phyloP scores from a whole-genome alignment of 2,329 filamentous ascomycete species.

The Pyricularia pennisetigena region DNA sequence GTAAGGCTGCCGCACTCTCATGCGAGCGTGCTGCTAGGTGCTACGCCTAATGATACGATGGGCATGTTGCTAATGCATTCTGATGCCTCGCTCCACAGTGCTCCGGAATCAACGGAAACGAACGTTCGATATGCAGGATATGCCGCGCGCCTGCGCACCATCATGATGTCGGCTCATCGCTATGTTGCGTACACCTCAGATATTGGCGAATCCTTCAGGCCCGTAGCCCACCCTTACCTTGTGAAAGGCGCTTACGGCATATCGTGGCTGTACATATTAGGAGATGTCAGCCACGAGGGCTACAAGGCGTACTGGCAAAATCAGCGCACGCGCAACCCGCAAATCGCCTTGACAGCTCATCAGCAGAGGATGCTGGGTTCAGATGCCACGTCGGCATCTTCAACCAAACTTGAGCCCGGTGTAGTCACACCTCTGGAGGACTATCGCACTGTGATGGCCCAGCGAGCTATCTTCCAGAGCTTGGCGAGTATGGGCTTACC shows the following conservation, averaged over 20 bases:
- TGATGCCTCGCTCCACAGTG: slow-evolving; percentile 31
- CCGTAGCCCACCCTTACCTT: slow-evolving; percentile 76
- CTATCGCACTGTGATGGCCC: slow-evolving; percentile 81
- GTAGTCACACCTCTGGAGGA: slow-evolving; percentile 68
- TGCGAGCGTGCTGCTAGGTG: neutral
- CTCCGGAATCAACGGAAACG: slow-evolving; percentile 72
- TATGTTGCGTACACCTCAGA: slow-evolving; percentile 97
- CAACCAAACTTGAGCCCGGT: slow-evolving; percentile 22
- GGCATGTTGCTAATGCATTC: neutral
- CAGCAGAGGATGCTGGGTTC: slow-evolving; percentile 37
- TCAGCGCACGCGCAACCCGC: slow-evolving; percentile 62
- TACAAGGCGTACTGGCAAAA: slow-evolving; percentile 93
- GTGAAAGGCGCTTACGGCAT: slow-evolving; percentile 80
- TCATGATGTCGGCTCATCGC: slow-evolving; percentile 81
- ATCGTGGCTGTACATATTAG: slow-evolving; percentile 85
- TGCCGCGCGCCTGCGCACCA: slow-evolving; percentile 72
- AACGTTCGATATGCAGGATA: slow-evolving; percentile 89
- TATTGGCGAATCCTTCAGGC: slow-evolving; percentile 92
- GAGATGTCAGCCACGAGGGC: slow-evolving; percentile 86
- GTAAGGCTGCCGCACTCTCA: slow-evolving; percentile 37
- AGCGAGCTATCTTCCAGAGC: slow-evolving; percentile 83
- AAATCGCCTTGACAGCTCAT: slow-evolving; percentile 41
- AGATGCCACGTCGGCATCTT: slow-evolving; percentile 14
- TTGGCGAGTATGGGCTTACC: slow-evolving; percentile 90
- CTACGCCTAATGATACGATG: neutral